phyloP scores from a whole-genome alignment of 2,329 filamentous ascomycete genomes.

The Pseudopithomyces maydicus region DNA sequence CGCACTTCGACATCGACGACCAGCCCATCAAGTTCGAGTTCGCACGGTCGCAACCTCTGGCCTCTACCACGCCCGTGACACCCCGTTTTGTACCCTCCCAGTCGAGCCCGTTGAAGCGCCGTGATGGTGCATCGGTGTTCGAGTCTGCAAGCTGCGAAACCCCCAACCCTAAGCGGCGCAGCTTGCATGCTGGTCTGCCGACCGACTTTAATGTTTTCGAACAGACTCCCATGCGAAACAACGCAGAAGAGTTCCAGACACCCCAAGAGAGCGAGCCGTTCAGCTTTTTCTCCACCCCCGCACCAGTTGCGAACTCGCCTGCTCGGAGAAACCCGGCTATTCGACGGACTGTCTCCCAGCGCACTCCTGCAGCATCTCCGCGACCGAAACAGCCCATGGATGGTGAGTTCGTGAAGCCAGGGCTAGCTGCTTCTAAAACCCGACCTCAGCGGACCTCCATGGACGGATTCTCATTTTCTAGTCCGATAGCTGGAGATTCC shows the following conservation, averaged over 20 bases:
- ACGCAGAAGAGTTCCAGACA: conserved; percentile 28
- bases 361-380: conserved; percentile 59
- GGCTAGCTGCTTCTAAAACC: conserved; percentile 58
- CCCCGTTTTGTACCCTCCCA: conserved; percentile 59
- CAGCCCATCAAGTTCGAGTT: conserved; percentile 56
- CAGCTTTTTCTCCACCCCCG: conserved; percentile 45
- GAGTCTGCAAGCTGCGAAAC: conserved; percentile 80
- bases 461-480: conserved; percentile 74
- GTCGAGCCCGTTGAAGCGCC: conserved; percentile 88
- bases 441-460: conserved; percentile 74
- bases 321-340: conserved; percentile 68
- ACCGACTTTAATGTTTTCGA: conserved; percentile 80
- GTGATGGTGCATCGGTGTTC: conserved; percentile 85
- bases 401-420: conserved; percentile 60
- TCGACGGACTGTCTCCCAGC: conserved; percentile 84
- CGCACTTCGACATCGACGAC: conserved; percentile 50
- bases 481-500: conserved; percentile 71
- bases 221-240: conserved; percentile 42
- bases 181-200: conserved; percentile 75
- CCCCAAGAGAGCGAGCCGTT: conserved; percentile 29
- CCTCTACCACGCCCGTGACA: conserved; percentile 54
- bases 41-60: conserved; percentile 50
- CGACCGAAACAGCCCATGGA: conserved; percentile 47
- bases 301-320: conserved; percentile 34
- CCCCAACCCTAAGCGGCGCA: conserved; percentile 88